phyloP scores from a whole-genome alignment of 805 yeast genomes.

The Pichia phayaonensis region DNA sequence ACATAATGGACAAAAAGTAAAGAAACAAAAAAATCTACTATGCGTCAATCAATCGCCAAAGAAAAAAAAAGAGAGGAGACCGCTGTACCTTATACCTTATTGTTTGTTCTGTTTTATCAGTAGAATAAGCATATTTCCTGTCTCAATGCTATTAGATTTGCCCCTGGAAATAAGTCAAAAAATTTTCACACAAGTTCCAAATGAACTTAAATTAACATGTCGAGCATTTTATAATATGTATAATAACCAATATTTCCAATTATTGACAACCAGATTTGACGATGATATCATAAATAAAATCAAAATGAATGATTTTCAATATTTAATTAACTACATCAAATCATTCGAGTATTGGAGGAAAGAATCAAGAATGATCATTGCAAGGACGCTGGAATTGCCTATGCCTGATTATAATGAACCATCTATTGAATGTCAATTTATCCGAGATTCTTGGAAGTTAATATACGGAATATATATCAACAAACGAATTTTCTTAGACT shows the following conservation, averaged over 20 bases:
- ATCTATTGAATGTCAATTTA: conserved; percentile 23
- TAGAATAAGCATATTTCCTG: no score
- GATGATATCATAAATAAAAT: conserved; percentile 18
- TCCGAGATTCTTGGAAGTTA: conserved; percentile 50
- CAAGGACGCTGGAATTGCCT: conserved; percentile 13
- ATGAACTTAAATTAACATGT: conserved; percentile 25
- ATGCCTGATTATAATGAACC: neutral
- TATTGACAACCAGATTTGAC: conserved; percentile 27
- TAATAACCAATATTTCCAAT: conserved; percentile 40
- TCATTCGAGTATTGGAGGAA: conserved; percentile 32
- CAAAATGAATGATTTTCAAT: conserved; percentile 18
- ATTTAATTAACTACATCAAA: conserved; percentile 23
- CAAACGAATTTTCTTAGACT: conserved; percentile 45
- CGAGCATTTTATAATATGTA: conserved; percentile 37
- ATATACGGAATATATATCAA: conserved; percentile 44
- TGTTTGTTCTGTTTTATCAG: no score
- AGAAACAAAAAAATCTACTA: neutral
- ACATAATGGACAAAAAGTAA: neutral
- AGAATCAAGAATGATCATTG: conserved; percentile 20
- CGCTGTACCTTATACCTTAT: no score
- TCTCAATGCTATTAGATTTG: conserved; percentile 14
- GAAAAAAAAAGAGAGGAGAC: neutral
- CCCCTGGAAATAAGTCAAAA: conserved; percentile 25
- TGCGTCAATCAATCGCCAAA: neutral
- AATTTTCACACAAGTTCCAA: conserved; percentile 23